These are phyloP conservation scores for Ustulina deusta DNA, from an alignment of 2,329 filamentous ascomycete genomes.

Conservation along the genomic window DNA sequence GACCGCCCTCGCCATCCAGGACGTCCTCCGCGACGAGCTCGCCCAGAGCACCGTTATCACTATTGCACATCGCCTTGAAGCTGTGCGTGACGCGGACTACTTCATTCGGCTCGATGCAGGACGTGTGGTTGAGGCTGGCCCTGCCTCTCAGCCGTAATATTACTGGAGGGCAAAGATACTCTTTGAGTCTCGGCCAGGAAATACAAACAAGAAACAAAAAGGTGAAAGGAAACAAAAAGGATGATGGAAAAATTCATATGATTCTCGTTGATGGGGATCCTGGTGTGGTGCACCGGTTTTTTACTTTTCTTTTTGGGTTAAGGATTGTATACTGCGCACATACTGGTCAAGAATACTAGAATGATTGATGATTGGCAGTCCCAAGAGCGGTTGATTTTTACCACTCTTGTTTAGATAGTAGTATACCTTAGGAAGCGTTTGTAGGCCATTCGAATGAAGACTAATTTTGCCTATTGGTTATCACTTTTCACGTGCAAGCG, in stretches of 20 bases:
- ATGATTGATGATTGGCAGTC: slow-evolving; percentile 1
- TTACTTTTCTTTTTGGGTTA: neutral
- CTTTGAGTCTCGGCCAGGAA: neutral
- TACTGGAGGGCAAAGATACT: too few relatives aligned
- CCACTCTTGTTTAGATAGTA: neutral
- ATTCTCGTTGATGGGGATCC: neutral
- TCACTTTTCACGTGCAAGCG: neutral
- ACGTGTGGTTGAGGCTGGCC: slow-evolving; percentile 62
- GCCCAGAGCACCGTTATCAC: slow-evolving; percentile 70
- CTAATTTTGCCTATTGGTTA: neutral
- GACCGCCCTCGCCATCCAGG: slow-evolving; percentile 69
- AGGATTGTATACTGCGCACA: neutral
- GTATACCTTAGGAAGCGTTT: neutral
- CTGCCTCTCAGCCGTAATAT: slow-evolving; percentile 40
- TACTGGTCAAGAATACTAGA: neutral
- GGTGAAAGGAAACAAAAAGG: too few relatives aligned
- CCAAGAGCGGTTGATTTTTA: neutral
- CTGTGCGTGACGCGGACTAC: slow-evolving; percentile 69
- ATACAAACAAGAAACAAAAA: neutral
- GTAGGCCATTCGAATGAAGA: neutral
- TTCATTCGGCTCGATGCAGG: slow-evolving; percentile 66
- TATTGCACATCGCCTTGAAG: slow-evolving; percentile 74
- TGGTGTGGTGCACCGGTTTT: neutral
- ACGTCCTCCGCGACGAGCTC: slow-evolving; percentile 67
- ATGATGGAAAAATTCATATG: neutral